Base-by-base conservation (phyloP, 768 basidiomycete genomes). In the Lactifluus subvellereus region DNA sequence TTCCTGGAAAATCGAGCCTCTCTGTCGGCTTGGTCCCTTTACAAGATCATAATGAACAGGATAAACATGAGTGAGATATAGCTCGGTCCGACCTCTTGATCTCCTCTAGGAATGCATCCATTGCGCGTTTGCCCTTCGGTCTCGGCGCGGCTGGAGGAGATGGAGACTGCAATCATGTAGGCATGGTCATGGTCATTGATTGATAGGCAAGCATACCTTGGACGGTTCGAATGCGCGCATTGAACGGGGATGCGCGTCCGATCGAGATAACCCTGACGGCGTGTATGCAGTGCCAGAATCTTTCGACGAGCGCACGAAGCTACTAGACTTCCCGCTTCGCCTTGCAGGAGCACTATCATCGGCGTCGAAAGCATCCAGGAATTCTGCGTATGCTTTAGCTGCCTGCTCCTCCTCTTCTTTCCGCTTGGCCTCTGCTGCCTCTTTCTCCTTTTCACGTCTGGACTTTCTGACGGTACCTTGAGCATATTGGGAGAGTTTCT, bases 41-140 rank as follows among this genome's bases (percentile, higher is more conserved):
- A 47, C 5, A 27, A 11, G 18, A 49, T 38, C 1, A 20, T 7
- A 5, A 18, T 35, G 54, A 62, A 30, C 1, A 30, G 27, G 30
- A 45, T 8, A 22, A 57, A 8, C 6, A n/a, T 52, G 22, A 8
- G 7, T 4, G 18, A 8, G 11, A 66, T 40, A 55, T 20, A 55
- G 9, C 13, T 40, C 20, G 9, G 45, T 61, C 78, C 22, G 52
- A 89, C 96, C 84, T 84, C 77, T 98, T 98, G 62, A 99, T 92
- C 77, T 99, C 94, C 69, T 97, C 94, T 55, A 99, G 78, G 72
- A 98, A 99, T 2, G 87, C 75, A 74, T 98, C 95, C 93, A 98
- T 98, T 1, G 91, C 93, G 55, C 96, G 84, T 72, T 93, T 97
- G 3, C 97, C 97, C 72, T 93, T 97, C 0, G 91, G 87, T 71